Percentiles rank a stretch among this genome's conserved stretches.
Conservation (phyloP, 2,329 filamentous ascomycete genomes). For the Aspergillus phoenicis region DNA sequence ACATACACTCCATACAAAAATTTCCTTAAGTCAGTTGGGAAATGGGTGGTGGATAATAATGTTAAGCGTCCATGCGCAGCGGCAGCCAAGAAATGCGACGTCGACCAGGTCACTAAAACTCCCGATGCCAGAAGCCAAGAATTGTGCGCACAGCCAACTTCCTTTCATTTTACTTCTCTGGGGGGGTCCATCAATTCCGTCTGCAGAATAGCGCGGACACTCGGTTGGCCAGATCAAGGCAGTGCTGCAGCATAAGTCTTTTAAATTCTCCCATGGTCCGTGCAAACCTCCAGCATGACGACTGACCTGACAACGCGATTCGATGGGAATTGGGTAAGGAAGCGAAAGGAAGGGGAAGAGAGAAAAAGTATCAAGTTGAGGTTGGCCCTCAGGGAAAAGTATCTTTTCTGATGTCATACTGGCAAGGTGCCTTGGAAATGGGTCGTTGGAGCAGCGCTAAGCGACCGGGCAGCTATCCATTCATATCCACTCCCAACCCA, state of each 20-base stretch:
- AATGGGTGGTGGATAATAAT: background rate
- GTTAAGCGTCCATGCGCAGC: background rate
- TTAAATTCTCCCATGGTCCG: constrained; percentile 10
- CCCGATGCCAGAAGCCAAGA: constrained; percentile 2
- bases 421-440: constrained; percentile 6
- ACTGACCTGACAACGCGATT: background rate
- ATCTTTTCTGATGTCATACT: constrained; percentile 7
- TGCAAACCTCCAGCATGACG: constrained; percentile 5
- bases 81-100: constrained; percentile 5
- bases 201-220: constrained; percentile 2
- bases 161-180: background rate
- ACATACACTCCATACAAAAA: background rate
- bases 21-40: background rate
- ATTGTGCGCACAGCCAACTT: background rate
- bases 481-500: too few relatives aligned
- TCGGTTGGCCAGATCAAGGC: constrained; percentile 8
- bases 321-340: background rate
- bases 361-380: background rate
- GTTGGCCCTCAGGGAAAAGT: background rate
- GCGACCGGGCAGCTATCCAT: background rate
- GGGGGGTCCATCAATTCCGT: background rate
- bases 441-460: constrained; percentile 1
- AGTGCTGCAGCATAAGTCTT: constrained; percentile 8
- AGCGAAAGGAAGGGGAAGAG: too few relatives aligned
- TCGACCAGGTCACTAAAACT: constrained; percentile 2